Conservation (phyloP, 2,329 filamentous ascomycete species). For the Raffaelea deltoideospora region DNA sequence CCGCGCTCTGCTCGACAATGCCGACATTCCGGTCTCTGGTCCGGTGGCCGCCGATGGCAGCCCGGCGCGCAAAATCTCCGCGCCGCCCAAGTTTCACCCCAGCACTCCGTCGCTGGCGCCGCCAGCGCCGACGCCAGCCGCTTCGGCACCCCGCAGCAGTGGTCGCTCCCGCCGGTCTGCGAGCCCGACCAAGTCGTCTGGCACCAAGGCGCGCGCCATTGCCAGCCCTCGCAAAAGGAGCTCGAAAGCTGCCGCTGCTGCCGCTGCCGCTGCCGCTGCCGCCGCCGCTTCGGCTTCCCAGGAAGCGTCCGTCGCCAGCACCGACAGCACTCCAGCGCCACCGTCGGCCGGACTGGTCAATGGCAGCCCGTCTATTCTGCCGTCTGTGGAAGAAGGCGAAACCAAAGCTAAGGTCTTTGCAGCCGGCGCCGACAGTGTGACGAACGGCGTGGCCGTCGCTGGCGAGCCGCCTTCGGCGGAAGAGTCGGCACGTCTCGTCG, state of each 20-base stretch:
- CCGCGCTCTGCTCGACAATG: conserved; percentile 76
- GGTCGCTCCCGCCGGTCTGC: conserved; percentile 38
- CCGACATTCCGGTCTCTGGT: conserved; percentile 47
- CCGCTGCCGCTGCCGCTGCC: conserved; percentile 6
- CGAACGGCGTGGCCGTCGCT: conserved; percentile 56
- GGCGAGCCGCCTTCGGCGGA: conserved; percentile 58
- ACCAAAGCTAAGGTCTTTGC: conserved; percentile 36
- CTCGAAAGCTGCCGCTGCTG: conserved; percentile 22
- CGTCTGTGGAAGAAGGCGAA: conserved; percentile 30
- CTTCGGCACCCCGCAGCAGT: conserved; percentile 19
- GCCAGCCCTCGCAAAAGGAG: conserved; percentile 41
- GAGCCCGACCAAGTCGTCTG: conserved; percentile 36
- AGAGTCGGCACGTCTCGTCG: conserved; percentile 70
- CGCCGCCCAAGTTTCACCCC: conserved; percentile 59
- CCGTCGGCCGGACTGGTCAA: conserved; percentile 14
- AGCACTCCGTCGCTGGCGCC: conserved; percentile 26
- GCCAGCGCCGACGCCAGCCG: conserved; percentile 29
- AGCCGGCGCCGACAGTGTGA: conserved; percentile 51
- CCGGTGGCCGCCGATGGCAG: conserved; percentile 32
- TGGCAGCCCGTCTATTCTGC: conserved; percentile 22
- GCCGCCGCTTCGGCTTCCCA: conserved; percentile 15
- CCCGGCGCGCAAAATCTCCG: conserved; percentile 59
- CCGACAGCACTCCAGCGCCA: conserved; percentile 10
- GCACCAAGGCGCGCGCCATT: conserved; percentile 23
- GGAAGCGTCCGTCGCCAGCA: conserved; percentile 20